Evolutionary conservation across 2,329 filamentous ascomycete genomes (phyloP).

Genomic region (Mariannaea sp.): DNA sequence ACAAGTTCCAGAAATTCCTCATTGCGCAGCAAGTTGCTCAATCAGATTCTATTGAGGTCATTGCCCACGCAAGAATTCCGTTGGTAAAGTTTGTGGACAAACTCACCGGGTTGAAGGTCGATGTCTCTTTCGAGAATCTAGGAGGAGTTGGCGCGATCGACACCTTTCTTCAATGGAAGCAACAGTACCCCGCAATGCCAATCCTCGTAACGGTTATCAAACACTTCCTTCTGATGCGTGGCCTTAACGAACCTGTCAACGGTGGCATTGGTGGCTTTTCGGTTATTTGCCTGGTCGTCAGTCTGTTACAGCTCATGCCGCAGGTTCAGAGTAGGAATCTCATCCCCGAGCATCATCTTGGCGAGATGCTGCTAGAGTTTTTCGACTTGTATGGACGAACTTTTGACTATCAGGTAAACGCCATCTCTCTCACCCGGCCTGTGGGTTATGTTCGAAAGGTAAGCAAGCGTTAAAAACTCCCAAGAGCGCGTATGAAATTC

Average conservation of each 20-base stretch:
- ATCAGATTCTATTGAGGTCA: constrained; percentile 65
- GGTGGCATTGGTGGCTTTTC: constrained; percentile 94
- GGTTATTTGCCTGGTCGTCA: constrained; percentile 90
- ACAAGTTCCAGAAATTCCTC: constrained; percentile 66
- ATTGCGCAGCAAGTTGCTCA: constrained; percentile 60
- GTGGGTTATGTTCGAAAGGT: constrained; percentile 76
- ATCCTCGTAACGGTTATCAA: constrained; percentile 87
- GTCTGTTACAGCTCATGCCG: constrained; percentile 81
- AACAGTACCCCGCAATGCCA: constrained; percentile 81
- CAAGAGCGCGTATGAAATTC: neutral
- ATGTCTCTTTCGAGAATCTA: constrained; percentile 92
- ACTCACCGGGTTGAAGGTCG: constrained; percentile 79
- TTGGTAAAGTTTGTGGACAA: constrained; percentile 89
- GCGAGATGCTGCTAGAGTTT: constrained; percentile 83
- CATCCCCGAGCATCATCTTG: constrained; percentile 69
- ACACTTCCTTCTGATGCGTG: constrained; percentile 88
- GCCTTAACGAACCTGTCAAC: constrained; percentile 86
- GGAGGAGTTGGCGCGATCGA: constrained; percentile 79
- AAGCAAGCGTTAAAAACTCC: constrained; percentile 48
- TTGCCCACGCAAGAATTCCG: constrained; percentile 80
- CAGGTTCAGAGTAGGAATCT: constrained; percentile 66
- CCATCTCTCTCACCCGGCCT: constrained; percentile 77
- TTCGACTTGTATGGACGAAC: constrained; percentile 85
- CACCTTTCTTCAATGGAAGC: constrained; percentile 82
- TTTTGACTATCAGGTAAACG: constrained; percentile 71